Base-by-base conservation (phyloP, 106 monocot species). In the Acanthochlamys bracteata region DNA sequence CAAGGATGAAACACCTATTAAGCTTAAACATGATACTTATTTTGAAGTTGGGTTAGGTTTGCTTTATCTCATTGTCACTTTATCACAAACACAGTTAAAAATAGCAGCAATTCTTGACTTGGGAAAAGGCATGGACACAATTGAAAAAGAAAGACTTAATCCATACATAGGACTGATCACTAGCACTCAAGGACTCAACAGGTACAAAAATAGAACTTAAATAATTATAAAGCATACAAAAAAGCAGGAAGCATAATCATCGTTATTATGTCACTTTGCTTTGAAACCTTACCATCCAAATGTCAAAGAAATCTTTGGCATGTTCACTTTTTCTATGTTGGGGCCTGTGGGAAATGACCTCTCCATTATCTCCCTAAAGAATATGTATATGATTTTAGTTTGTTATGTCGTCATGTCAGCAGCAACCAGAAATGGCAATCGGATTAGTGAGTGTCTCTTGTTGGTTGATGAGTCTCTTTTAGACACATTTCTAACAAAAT, bases 81-180 rank as follows among this genome's bases (percentile, higher is more conserved):
- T n/a, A 1, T 33, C 33, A 33, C 6, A 33, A n/a, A 33, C 33
- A 1, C 33, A 33, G 33, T 33, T 33, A 33, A 33, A 33, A 33
- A 33, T 12, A n/a, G 63, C 63, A 63, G 63, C 63, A 17, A 46
- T 63, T 63, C 0, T 63, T 63, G 63, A 63, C 63, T 63, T 46
- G 7, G 17, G 20, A 63, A 63, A 46, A n/a, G 49, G 17, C 6
- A 14, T 10, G 49, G 17, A 49, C 12, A 49, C 15, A 49, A 49
- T 14, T 14, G 10, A 49, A 49, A 49, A 49, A 49, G n/a, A n/a
- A 1, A 10, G 17, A 17, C 12, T 49, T 12, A 14, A 49, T 49
- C 10, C 49, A 4, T 12, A 49, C 49, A 4, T 49, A 17, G 10
- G 17, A 9, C 17, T 49, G 9, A 49, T 2, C 49, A 12, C 49